These are phyloP conservation scores for Cucurbitaria berberidis DNA, from an alignment of 2,329 filamentous ascomycete genomes.

Conservation along the genomic window DNA sequence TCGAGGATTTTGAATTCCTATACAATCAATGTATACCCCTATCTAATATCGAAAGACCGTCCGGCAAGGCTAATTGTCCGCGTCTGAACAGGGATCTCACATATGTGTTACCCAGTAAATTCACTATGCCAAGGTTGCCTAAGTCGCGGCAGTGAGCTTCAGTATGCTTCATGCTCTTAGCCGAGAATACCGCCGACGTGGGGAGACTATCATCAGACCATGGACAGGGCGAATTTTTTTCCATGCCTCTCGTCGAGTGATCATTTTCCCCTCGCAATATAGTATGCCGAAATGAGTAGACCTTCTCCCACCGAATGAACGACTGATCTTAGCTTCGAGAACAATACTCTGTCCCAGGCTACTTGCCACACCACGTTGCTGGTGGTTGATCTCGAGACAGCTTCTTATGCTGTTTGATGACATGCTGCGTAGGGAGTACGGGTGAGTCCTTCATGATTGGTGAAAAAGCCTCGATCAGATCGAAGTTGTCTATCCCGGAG, in stretches of 20 bases:
- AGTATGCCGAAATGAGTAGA: slow-evolving; percentile 7
- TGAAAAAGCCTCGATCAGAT: neutral
- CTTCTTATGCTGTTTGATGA: neutral
- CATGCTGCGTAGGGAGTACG: neutral
- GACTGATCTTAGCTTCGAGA: neutral
- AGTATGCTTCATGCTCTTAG: slow-evolving; percentile 22
- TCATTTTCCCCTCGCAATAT: slow-evolving; percentile 2
- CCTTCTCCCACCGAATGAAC: slow-evolving; percentile 1
- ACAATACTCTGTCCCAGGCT: neutral
- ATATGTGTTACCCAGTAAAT: neutral
- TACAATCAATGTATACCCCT: neutral
- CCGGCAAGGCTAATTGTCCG: neutral
- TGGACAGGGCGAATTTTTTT: neutral
- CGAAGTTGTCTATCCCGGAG: neutral
- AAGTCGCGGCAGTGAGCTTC: slow-evolving; percentile 21
- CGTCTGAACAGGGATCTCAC: neutral
- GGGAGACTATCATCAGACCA: slow-evolving; percentile 5
- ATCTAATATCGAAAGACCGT: neutral
- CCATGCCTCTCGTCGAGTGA: neutral
- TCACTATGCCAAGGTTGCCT: slow-evolving; percentile 5
- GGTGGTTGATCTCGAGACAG: neutral
- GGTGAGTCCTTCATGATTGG: neutral
- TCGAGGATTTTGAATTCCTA: too few species aligned
- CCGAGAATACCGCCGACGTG: slow-evolving; percentile 16
- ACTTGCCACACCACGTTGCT: neutral